Base-by-base conservation (phyloP, 2,329 filamentous ascomycete species). In the Calonectria hongkongensis region DNA sequence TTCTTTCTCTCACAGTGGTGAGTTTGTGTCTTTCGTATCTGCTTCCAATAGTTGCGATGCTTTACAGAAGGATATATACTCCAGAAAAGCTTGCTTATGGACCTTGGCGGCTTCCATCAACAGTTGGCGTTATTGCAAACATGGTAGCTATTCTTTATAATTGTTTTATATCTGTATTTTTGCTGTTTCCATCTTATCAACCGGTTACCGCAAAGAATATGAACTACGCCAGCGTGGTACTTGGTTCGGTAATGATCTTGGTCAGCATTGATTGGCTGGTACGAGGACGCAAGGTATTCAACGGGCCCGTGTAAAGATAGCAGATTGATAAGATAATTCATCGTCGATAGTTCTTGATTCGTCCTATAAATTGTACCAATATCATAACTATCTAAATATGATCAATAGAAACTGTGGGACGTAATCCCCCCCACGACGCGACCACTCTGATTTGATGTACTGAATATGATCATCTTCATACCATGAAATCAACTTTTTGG, bases 131-230 rank as follows among this genome's bases (percentile, higher is more conserved):
- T n/a, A 4, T 45, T 13, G 8, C 54, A 5, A 71, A 71, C 16
- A 15, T 68, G 18, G 4, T 71, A 8, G 54, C 69, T 7, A 36
- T 63, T 21, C 13, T 41, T 9, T 71, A 68, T 36, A 43, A 45
- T 7, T 16, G 30, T 28, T 68, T 62, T 25, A 68, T 56, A 4
- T 62, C 50, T 1, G 48, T 71, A 2, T 71, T 71, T 8, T 7
- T 71, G 2, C 51, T 71, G 10, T 51, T 71, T 9, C 69, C 69
- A 3, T 43, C 64, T 1, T 68, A 27, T 15, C 64, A 63, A 16
- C 69, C 69, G 3, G 56, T 71, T 13, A 63, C 64, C 4, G 25
- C 69, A 10, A 43, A 54, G n/a, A 71, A 71, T 33, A 71, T 71
- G 69, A 71, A 71, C 16, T 63, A 63, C 27, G 58, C 58, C 2